Percentiles rank a stretch among this genome's conserved stretches.
Evolutionary conservation across 164 flowering plant genomes (phyloP).

Genomic region (Nymphaea colorata): DNA sequence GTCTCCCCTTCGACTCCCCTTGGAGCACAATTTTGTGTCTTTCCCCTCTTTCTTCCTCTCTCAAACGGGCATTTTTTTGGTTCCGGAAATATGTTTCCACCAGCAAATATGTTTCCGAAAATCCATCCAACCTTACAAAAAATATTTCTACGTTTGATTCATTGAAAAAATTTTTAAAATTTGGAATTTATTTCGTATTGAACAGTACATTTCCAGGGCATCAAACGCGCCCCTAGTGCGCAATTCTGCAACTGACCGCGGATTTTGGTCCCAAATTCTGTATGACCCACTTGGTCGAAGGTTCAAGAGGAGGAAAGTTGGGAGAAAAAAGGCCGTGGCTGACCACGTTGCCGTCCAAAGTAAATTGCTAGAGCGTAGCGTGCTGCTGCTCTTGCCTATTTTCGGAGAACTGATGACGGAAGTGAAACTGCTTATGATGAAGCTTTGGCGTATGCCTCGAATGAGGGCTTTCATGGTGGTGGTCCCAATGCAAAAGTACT

Average conservation of each 20-base stretch:
- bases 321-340: slow-evolving; percentile 26
- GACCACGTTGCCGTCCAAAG: slow-evolving; percentile 33
- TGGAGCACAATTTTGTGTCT: too few relatives aligned
- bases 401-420: slow-evolving; percentile 25
- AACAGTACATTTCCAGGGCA: too few relatives aligned
- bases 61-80: too few relatives aligned
- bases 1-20: too few relatives aligned
- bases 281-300: slow-evolving; percentile 31
- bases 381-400: slow-evolving; percentile 49
- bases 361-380: slow-evolving; percentile 74
- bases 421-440: slow-evolving; percentile 1
- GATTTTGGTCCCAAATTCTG: slow-evolving; percentile 47
- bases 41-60: too few relatives aligned
- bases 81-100: too few relatives aligned
- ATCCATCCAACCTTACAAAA: too few relatives aligned
- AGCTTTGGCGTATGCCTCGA: background rate
- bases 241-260: slow-evolving; percentile 12
- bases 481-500: slow-evolving; percentile 14
- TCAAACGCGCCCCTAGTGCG: too few relatives aligned
- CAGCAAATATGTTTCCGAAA: background rate
- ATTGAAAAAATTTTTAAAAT: too few relatives aligned
- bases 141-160: too few relatives aligned
- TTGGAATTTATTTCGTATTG: too few relatives aligned
- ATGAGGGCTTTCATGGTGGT: slow-evolving; percentile 4
- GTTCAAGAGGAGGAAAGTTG: slow-evolving; percentile 43